Evolutionary conservation across 106 monocot species (phyloP).

Genomic region (Iris macrosiphon): DNA sequence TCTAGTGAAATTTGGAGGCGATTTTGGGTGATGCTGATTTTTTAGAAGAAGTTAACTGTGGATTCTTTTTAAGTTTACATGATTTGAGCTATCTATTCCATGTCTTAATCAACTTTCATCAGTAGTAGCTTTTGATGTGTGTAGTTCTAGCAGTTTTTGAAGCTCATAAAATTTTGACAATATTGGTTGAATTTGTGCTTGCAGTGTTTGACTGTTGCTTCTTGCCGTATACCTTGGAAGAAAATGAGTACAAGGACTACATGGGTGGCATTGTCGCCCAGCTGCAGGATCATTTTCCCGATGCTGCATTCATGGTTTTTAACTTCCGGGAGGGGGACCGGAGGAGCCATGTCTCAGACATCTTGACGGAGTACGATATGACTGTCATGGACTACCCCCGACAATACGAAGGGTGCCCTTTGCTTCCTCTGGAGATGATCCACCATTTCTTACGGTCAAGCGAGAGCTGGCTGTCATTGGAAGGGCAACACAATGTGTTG

Average conservation of each 20-base stretch:
- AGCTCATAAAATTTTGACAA: no score
- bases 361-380: conserved; percentile 69
- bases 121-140: no score
- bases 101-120: no score
- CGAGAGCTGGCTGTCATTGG: conserved; percentile 89
- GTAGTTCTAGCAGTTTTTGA: no score
- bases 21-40: no score
- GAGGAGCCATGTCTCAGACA: conserved; percentile 63
- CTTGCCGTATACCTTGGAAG: conserved; percentile 44
- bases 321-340: conserved; percentile 64
- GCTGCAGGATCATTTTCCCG: conserved; percentile 67
- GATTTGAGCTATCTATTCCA: no score
- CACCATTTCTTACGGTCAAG: conserved; percentile 89
- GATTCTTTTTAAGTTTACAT: no score
- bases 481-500: conserved; percentile 87
- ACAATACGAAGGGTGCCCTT: conserved; percentile 82
- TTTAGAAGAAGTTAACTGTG: no score
- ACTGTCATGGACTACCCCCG: conserved; percentile 92
- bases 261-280: conserved; percentile 64
- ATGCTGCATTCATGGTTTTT: conserved; percentile 91
- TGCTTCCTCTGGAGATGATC: conserved; percentile 92
- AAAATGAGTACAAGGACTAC: conserved; percentile 70
- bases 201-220: conserved; percentile 97
- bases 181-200: no score
- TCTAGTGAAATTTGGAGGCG: no score